phyloP scores from a whole-genome alignment of 2,329 filamentous ascomycete genomes.

The Cercospora nicotianae region DNA sequence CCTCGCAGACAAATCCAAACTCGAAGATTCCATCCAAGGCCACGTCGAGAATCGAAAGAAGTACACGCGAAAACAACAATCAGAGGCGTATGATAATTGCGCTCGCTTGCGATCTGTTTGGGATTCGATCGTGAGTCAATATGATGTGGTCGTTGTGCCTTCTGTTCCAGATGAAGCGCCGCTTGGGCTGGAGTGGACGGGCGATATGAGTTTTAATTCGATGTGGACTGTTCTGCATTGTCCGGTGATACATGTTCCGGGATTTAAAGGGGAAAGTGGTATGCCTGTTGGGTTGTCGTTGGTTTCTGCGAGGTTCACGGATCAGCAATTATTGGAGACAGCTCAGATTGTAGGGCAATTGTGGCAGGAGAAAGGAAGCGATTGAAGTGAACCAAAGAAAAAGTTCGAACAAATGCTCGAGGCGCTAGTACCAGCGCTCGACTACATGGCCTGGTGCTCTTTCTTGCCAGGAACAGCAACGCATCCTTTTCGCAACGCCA shows the following conservation, averaged over 20 bases:
- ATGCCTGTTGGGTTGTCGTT: slow-evolving; percentile 62
- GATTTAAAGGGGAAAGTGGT: slow-evolving; percentile 57
- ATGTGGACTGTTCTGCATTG: slow-evolving; percentile 53
- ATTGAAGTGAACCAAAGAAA: neutral
- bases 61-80: slow-evolving; percentile 49
- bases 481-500: neutral
- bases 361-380: neutral
- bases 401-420: neutral
- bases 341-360: slow-evolving; percentile 14
- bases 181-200: slow-evolving; percentile 54
- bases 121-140: slow-evolving; percentile 54
- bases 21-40: neutral
- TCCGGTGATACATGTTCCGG: slow-evolving; percentile 64
- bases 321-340: slow-evolving; percentile 46
- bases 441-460: neutral
- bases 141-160: slow-evolving; percentile 59
- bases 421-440: neutral
- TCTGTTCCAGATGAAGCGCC: slow-evolving; percentile 63
- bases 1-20: slow-evolving; percentile 39
- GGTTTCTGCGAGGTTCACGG: slow-evolving; percentile 50
- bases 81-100: slow-evolving; percentile 59
- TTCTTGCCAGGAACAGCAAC: neutral
- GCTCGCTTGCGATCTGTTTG: slow-evolving; percentile 58
- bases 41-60: slow-evolving; percentile 54
- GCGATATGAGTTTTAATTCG: slow-evolving; percentile 49